phyloP scores from a whole-genome alignment of 2,329 filamentous ascomycete species.

The Arthroderma uncinatum region DNA sequence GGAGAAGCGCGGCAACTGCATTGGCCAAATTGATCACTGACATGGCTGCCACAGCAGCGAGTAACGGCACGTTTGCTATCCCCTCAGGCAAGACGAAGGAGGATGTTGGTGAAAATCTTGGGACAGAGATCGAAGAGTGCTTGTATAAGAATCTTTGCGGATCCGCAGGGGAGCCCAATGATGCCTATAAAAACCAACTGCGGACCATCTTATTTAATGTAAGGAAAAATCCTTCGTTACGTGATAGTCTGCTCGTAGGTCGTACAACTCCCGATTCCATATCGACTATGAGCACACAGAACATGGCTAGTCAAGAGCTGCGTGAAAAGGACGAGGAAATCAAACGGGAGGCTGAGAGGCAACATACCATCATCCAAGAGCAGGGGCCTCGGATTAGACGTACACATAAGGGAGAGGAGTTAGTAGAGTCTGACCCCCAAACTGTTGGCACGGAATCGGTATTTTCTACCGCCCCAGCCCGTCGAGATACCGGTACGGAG shows the following conservation, averaged over 20 bases:
- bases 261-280: constrained; percentile 63
- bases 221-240: constrained; percentile 73
- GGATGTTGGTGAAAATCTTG: constrained; percentile 56
- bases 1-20: constrained; percentile 58
- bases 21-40: constrained; percentile 59
- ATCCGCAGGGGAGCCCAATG: constrained; percentile 42
- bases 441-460: constrained; percentile 37
- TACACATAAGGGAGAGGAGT: constrained; percentile 90
- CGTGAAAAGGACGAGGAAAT: constrained; percentile 52
- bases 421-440: constrained; percentile 63
- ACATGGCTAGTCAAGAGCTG: constrained; percentile 84
- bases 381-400: constrained; percentile 68
- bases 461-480: constrained; percentile 37
- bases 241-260: constrained; percentile 61
- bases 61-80: constrained; percentile 52
- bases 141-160: constrained; percentile 44
- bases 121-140: constrained; percentile 67
- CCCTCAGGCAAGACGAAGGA: constrained; percentile 54
- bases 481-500: constrained; percentile 30
- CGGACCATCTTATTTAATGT: constrained; percentile 74
- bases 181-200: constrained; percentile 52
- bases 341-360: constrained; percentile 45
- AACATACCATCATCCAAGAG: constrained; percentile 67
- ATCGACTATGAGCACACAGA: constrained; percentile 77
- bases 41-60: constrained; percentile 55